Evolutionary conservation across 495 filamentous ascomycete genomes (phyloP).

Genomic region (Cudoniella acicularis): DNA sequence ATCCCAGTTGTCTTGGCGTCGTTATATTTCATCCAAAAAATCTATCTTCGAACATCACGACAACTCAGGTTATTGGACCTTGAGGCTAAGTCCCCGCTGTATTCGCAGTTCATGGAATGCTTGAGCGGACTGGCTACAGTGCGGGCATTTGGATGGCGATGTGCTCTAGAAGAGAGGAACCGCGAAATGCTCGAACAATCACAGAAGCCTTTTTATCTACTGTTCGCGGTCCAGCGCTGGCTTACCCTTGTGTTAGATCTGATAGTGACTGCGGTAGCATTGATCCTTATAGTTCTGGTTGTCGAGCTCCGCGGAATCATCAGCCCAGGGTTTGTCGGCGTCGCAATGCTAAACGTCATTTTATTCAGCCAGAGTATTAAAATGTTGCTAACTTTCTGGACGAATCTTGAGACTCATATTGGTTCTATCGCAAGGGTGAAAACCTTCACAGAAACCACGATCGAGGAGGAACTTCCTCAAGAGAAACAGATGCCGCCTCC

Average conservation of each 20-base stretch:
- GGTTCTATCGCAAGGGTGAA: slow-evolving; percentile 34
- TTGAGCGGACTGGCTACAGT: slow-evolving; percentile 45
- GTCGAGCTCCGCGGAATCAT: slow-evolving; percentile 12
- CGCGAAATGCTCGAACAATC: slow-evolving; percentile 47
- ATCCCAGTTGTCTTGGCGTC: slow-evolving; percentile 28
- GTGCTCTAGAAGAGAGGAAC: slow-evolving; percentile 43
- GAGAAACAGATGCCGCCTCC: slow-evolving; percentile 14
- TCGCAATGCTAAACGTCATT: slow-evolving; percentile 41
- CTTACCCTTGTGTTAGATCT: slow-evolving; percentile 43
- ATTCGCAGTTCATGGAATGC: slow-evolving; percentile 40
- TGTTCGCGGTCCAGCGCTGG: slow-evolving; percentile 50
- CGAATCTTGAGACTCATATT: slow-evolving; percentile 32
- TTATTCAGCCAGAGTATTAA: slow-evolving; percentile 24
- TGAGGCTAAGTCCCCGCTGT: slow-evolving; percentile 42
- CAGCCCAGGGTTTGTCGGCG: slow-evolving; percentile 48
- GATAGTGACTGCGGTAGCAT: slow-evolving; percentile 38
- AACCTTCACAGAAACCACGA: slow-evolving; percentile 18
- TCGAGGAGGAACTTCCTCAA: slow-evolving; percentile 11
- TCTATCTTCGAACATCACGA: slow-evolving; percentile 53
- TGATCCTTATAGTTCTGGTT: slow-evolving; percentile 33
- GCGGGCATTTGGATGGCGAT: slow-evolving; percentile 42
- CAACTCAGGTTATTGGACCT: slow-evolving; percentile 58
- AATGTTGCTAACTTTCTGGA: slow-evolving; percentile 28
- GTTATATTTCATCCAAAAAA: slow-evolving; percentile 43
- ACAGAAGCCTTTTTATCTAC: slow-evolving; percentile 44